These are phyloP conservation scores for Scytalidium lignicola DNA, from an alignment of 2,329 filamentous ascomycete species.

Conservation along the genomic window DNA sequence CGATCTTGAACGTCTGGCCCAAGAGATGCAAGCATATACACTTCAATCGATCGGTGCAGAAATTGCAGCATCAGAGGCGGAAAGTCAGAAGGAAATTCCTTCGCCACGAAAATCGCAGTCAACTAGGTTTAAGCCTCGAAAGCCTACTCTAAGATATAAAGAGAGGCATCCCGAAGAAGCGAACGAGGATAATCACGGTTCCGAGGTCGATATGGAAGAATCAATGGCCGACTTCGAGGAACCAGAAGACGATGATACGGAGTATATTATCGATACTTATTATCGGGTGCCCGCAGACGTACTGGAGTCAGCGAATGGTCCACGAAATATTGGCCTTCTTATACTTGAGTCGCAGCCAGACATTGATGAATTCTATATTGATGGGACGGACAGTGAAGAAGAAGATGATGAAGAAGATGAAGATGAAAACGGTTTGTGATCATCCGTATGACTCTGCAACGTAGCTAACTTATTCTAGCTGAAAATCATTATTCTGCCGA, in stretches of 20 bases:
- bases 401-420: constrained; percentile 61
- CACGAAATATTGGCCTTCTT: constrained; percentile 40
- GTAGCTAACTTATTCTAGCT: constrained; percentile 38
- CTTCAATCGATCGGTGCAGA: constrained; percentile 47
- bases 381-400: constrained; percentile 55
- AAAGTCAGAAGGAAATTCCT: constrained; percentile 3
- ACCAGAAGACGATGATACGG: constrained; percentile 44
- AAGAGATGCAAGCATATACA: constrained; percentile 54
- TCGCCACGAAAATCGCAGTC: constrained; percentile 10
- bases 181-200: constrained; percentile 9
- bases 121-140: constrained; percentile 50
- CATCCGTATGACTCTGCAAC: neutral
- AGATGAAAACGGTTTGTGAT: constrained; percentile 55
- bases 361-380: constrained; percentile 53
- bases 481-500: constrained; percentile 77
- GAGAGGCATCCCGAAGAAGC: constrained; percentile 47
- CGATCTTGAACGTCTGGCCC: constrained; percentile 38
- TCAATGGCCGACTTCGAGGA: constrained; percentile 33
- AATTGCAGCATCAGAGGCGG: constrained; percentile 15
- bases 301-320: constrained; percentile 40
- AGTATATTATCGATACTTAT: constrained; percentile 62
- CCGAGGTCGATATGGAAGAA: constrained; percentile 12
- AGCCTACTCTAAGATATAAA: constrained; percentile 47
- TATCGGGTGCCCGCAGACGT: constrained; percentile 52
- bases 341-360: constrained; percentile 28